Evolutionary conservation across 345 rosid genomes (phyloP).

Genomic region (Jatropha curcas): DNA sequence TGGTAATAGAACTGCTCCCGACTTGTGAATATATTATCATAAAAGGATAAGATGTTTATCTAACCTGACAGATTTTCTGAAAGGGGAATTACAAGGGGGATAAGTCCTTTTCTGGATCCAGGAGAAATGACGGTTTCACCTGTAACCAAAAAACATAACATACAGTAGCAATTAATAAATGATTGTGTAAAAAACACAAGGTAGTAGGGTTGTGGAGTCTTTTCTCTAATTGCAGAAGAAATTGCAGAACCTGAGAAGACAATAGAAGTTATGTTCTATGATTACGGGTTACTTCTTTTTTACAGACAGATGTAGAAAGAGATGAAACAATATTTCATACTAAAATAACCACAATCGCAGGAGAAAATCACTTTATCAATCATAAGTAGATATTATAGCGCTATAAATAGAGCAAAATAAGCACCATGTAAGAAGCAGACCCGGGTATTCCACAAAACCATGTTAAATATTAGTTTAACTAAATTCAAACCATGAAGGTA

Average conservation of each 20-base stretch:
- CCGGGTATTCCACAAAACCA: neutral
- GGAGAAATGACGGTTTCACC: conserved; percentile 78
- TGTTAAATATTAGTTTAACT: neutral
- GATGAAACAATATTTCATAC: neutral
- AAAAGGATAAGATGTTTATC: conserved; percentile 11
- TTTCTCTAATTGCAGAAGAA: neutral
- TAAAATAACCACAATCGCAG: neutral
- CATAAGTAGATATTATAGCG: neutral
- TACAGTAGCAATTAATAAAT: conserved; percentile 11
- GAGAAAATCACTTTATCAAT: neutral
- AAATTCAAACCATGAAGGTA: too few species aligned
- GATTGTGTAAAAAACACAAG: neutral
- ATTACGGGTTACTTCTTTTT: neutral
- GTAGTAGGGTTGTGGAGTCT: neutral
- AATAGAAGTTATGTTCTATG: neutral
- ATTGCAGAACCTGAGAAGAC: neutral
- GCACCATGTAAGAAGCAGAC: neutral
- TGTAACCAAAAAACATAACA: conserved; percentile 26
- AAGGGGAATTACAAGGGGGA: conserved; percentile 78
- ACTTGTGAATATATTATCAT: neutral
- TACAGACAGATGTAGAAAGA: neutral
- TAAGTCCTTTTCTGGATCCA: conserved; percentile 65
- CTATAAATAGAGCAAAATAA: neutral
- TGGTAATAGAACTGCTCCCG: neutral
- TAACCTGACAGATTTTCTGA: conserved; percentile 65